These are phyloP conservation scores for Pochonia chlamydosporia DNA, from an alignment of 2,329 filamentous ascomycete species.

Conservation along the genomic window DNA sequence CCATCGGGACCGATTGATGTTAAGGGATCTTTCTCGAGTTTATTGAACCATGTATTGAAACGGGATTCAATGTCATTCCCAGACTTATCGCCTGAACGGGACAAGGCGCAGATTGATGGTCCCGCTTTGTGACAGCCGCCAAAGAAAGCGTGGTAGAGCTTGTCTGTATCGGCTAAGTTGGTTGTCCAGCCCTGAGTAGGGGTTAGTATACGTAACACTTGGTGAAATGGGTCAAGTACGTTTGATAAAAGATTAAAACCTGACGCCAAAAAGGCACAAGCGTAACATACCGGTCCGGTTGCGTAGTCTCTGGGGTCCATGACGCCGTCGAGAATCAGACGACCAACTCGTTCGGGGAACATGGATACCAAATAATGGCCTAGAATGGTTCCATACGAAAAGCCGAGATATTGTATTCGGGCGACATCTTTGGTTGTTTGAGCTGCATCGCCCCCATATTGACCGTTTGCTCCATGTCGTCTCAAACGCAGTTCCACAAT, in stretches of 20 bases:
- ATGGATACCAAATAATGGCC: conserved; percentile 19
- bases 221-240: not conserved
- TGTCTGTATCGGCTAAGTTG: conserved; percentile 26
- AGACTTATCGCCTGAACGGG: conserved; percentile 4
- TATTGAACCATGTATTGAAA: conserved; percentile 18
- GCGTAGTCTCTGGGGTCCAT: conserved; percentile 26
- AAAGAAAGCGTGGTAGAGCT: conserved; percentile 22
- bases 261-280: not conserved
- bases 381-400: conserved; percentile 32
- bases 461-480: not conserved
- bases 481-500: conserved; percentile 6
- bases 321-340: conserved; percentile 29
- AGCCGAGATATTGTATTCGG: conserved; percentile 38
- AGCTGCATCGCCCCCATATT: not conserved
- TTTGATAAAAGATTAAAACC: not conserved
- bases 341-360: conserved; percentile 22
- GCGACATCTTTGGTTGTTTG: conserved; percentile 3
- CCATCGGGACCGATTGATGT: conserved; percentile 12
- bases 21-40: conserved; percentile 17
- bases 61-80: conserved; percentile 11
- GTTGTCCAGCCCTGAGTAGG: conserved; percentile 18
- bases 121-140: conserved; percentile 22
- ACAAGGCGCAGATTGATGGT: conserved; percentile 3
- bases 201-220: not conserved
- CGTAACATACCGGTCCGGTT: conserved; percentile 17